Evolutionary conservation across 176 grass and related monocot genomes (phyloP).

Genomic region (Canna indica): DNA sequence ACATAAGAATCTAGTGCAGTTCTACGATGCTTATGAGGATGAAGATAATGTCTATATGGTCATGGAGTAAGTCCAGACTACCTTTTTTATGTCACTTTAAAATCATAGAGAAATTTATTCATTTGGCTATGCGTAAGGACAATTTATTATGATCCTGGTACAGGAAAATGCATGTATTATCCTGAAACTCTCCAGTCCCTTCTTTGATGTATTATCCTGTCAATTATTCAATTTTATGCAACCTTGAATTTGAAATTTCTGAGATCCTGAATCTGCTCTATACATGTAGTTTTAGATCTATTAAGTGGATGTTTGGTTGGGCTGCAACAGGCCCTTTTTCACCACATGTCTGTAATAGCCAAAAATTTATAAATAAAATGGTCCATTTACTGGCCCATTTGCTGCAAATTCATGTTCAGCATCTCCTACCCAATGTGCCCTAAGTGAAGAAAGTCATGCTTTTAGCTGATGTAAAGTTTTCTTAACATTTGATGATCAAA

Average conservation of each 20-base stretch:
- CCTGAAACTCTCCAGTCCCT: background rate
- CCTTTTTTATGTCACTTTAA: background rate
- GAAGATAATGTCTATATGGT: conserved; percentile 98
- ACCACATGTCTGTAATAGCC: too few species aligned
- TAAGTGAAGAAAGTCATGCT: too few species aligned
- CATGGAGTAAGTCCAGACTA: conserved; percentile 75
- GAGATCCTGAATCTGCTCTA: too few species aligned
- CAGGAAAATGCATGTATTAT: background rate
- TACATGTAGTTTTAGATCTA: too few species aligned
- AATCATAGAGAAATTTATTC: background rate
- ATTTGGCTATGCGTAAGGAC: background rate
- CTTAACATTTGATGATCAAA: background rate
- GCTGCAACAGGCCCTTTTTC: too few species aligned
- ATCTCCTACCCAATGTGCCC: too few species aligned
- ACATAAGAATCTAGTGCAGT: conserved; percentile 87
- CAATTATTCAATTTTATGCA: too few species aligned
- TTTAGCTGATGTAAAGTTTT: background rate
- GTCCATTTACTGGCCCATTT: too few species aligned
- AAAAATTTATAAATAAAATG: too few species aligned
- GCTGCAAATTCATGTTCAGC: too few species aligned
- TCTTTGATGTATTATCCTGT: background rate
- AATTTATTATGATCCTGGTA: background rate
- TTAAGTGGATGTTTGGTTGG: too few species aligned
- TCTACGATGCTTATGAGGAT: conserved; percentile 92
- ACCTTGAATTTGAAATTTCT: too few species aligned